Evolutionary conservation across 2,329 filamentous ascomycete genomes (phyloP).

Genomic region (Aspergillus brunneoviolaceus): DNA sequence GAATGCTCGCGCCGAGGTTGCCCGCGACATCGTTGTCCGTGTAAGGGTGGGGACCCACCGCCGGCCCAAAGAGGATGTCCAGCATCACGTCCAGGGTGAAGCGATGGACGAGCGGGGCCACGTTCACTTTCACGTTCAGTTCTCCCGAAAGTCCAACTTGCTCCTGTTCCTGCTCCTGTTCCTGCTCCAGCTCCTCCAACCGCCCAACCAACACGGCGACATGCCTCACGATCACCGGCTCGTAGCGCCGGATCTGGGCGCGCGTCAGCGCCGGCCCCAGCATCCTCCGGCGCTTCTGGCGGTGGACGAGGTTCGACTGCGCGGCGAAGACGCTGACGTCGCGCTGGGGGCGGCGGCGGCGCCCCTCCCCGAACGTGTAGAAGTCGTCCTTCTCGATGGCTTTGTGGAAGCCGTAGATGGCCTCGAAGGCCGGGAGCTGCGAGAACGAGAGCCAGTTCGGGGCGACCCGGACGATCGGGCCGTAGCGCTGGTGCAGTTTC

Average conservation of each 20-base stretch:
- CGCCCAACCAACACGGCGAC: slow-evolving; percentile 13
- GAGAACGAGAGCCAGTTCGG: slow-evolving; percentile 23
- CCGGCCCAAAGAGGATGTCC: slow-evolving; percentile 19
- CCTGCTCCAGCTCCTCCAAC: background rate
- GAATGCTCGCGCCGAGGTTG: slow-evolving; percentile 10
- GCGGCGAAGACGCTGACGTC: slow-evolving; percentile 17
- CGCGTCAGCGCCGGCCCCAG: slow-evolving; percentile 15
- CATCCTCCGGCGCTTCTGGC: slow-evolving; percentile 17
- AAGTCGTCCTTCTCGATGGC: slow-evolving; percentile 20
- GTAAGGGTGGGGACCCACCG: slow-evolving; percentile 13
- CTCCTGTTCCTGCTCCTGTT: background rate
- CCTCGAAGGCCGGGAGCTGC: slow-evolving; percentile 16
- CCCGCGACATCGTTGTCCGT: slow-evolving; percentile 11
- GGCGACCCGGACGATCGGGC: slow-evolving; percentile 19
- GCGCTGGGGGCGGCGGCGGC: background rate
- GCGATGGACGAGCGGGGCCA: slow-evolving; percentile 15
- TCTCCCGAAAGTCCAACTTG: no score
- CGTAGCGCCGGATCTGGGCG: slow-evolving; percentile 13
- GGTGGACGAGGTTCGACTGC: slow-evolving; percentile 13
- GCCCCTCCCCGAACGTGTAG: slow-evolving; percentile 16
- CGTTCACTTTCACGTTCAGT: slow-evolving; percentile 3
- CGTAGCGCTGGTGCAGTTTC: slow-evolving; percentile 16
- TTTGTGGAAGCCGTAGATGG: slow-evolving; percentile 22
- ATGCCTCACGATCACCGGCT: slow-evolving; percentile 14
- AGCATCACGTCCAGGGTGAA: slow-evolving; percentile 18